Conservation (phyloP, 2,329 filamentous ascomycete genomes). For the Phaeosphaeria sp. region DNA sequence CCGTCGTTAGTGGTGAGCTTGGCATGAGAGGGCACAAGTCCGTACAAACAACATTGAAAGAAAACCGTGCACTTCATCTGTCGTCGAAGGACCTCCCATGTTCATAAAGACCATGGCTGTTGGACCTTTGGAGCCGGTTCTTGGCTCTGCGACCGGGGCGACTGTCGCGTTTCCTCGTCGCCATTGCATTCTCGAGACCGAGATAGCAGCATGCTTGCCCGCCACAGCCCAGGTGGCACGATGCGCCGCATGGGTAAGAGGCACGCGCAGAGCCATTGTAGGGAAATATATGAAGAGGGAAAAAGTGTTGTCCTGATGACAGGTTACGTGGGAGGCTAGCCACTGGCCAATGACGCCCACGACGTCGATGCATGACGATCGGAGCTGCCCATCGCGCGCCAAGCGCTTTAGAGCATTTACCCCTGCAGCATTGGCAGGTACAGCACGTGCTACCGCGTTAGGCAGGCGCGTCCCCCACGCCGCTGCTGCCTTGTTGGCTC, state of each 20-base stretch:
- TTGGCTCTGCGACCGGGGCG: constrained; percentile 70
- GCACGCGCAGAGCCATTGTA: constrained; percentile 48
- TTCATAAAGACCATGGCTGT: constrained; percentile 99
- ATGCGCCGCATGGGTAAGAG: constrained; percentile 40
- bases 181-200: constrained; percentile 44
- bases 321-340: neutral
- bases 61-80: constrained; percentile 86
- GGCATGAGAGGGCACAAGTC: constrained; percentile 10
- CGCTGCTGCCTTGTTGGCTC: constrained; percentile 29
- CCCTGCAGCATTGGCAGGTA: neutral
- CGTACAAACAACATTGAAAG: constrained; percentile 89
- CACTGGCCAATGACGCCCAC: constrained; percentile 30
- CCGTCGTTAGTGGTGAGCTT: constrained; percentile 17
- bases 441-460: constrained; percentile 30
- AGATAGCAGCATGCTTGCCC: constrained; percentile 32
- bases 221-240: constrained; percentile 38
- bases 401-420: neutral
- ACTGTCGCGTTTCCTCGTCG: constrained; percentile 57
- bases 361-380: constrained; percentile 33
- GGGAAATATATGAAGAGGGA: constrained; percentile 28
- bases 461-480: constrained; percentile 25
- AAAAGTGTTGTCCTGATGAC: neutral
- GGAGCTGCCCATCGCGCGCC: constrained; percentile 25
- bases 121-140: constrained; percentile 73
- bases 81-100: constrained; percentile 94